A percentile compares a stretch with the other conserved stretches of the same genome.
These are phyloP conservation scores for Exophiala xenobiotica DNA, from an alignment of 2,329 filamentous ascomycete species.

Conservation along the genomic window DNA sequence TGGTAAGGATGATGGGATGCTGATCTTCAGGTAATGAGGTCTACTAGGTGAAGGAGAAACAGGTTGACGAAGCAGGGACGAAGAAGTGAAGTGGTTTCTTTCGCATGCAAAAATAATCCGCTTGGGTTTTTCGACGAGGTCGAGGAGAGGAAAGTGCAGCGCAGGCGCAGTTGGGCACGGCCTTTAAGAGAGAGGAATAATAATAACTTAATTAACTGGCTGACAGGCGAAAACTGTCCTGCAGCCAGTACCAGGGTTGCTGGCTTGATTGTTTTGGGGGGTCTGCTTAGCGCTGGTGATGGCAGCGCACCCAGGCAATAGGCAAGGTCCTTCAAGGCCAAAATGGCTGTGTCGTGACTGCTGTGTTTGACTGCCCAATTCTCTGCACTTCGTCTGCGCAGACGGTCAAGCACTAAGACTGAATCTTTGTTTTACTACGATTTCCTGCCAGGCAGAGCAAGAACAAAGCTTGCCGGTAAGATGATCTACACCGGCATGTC, in stretches of 20 bases:
- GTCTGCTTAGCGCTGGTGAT: background rate
- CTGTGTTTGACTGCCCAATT: too few species aligned
- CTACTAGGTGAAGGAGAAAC: background rate
- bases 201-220: background rate
- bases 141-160: slow-evolving; percentile 3
- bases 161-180: background rate
- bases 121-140: background rate
- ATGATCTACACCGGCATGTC: background rate
- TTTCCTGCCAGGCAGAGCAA: too few species aligned
- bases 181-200: background rate
- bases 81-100: background rate
- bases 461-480: background rate
- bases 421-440: too few species aligned
- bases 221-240: background rate
- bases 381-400: too few species aligned
- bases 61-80: slow-evolving; percentile 2
- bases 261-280: slow-evolving; percentile 2
- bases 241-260: slow-evolving; percentile 2
- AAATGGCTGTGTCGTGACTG: too few species aligned
- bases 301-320: background rate
- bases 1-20: slow-evolving; percentile 11
- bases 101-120: background rate
- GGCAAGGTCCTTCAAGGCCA: too few species aligned
- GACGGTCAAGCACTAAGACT: too few species aligned
- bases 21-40: slow-evolving; percentile 6